phyloP scores from a whole-genome alignment of 2,329 filamentous ascomycete genomes.

The Cladosporium oxysporum region DNA sequence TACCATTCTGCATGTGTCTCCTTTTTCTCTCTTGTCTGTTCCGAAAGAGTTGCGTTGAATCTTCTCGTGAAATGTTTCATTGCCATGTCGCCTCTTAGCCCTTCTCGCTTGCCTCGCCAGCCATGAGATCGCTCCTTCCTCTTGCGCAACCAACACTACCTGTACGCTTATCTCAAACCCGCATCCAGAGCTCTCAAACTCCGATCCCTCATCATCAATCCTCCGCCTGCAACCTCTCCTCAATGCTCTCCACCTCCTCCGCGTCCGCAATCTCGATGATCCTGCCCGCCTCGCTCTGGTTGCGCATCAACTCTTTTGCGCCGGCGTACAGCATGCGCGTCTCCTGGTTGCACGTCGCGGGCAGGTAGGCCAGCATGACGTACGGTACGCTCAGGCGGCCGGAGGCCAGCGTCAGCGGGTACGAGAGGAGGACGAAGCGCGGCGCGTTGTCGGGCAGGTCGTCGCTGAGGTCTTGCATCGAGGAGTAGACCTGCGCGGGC shows the following conservation, averaged over 20 bases:
- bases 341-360: conserved; percentile 84
- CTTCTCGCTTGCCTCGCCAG: background rate
- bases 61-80: background rate
- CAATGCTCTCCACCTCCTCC: conserved; percentile 82
- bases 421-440: conserved; percentile 85
- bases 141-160: background rate
- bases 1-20: background rate
- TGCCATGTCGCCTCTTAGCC: background rate
- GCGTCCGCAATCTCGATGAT: conserved; percentile 81
- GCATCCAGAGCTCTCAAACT: background rate
- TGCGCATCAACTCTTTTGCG: conserved; percentile 93
- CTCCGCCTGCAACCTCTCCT: conserved; percentile 60
- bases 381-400: conserved; percentile 89
- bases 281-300: conserved; percentile 83
- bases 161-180: background rate
- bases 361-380: conserved; percentile 91
- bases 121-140: background rate
- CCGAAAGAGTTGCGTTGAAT: background rate
- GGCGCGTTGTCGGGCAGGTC: conserved; percentile 92
- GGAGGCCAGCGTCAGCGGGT: conserved; percentile 84
- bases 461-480: conserved; percentile 77
- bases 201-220: conserved; percentile 29
- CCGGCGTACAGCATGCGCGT: conserved; percentile 92
- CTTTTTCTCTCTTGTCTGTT: background rate
- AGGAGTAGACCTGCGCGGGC: conserved; percentile 80